Evolutionary conservation across 1,139 yeast genomes (phyloP).

Genomic region (Cylindricascospora bacillispora): DNA sequence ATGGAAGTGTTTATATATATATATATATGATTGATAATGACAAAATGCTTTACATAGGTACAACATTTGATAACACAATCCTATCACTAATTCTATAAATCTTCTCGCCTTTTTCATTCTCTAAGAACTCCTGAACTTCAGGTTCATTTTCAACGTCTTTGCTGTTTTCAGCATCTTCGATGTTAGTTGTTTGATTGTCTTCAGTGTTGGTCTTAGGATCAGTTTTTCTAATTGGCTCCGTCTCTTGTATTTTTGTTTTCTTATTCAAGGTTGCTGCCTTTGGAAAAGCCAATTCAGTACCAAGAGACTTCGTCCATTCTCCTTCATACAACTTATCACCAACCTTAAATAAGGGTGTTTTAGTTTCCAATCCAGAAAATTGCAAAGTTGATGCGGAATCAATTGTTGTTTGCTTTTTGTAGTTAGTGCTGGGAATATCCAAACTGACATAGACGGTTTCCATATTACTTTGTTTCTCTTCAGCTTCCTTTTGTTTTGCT

Average conservation of each 20-base stretch:
- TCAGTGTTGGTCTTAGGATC: too few species aligned
- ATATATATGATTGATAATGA: constrained; percentile 4
- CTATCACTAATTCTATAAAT: constrained; percentile 26
- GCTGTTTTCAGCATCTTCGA: constrained; percentile 1
- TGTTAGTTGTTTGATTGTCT: constrained; percentile 1
- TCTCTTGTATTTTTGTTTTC: too few species aligned
- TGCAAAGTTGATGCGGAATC: constrained; percentile 33
- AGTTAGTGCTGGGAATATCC: constrained; percentile 30
- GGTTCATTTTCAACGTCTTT: constrained; percentile 5
- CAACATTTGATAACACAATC: constrained; percentile 22
- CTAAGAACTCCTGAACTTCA: constrained; percentile 1
- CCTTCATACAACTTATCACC: constrained; percentile 56
- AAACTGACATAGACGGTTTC: constrained; percentile 32
- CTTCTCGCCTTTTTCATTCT: constrained; percentile 13
- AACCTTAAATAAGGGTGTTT: constrained; percentile 40
- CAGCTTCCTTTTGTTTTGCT: constrained; percentile 8
- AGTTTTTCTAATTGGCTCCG: too few species aligned
- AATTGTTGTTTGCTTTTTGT: constrained; percentile 17
- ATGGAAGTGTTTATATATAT: too few species aligned
- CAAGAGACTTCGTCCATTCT: constrained; percentile 65
- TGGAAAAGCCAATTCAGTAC: constrained; percentile 54
- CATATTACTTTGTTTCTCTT: constrained; percentile 5
- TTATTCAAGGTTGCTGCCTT: constrained; percentile 23
- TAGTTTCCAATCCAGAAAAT: constrained; percentile 39
- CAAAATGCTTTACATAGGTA: constrained; percentile 19